These are phyloP conservation scores for Plantago coronopus DNA, from an alignment of 305 asterid genomes.

Conservation along the genomic window DNA sequence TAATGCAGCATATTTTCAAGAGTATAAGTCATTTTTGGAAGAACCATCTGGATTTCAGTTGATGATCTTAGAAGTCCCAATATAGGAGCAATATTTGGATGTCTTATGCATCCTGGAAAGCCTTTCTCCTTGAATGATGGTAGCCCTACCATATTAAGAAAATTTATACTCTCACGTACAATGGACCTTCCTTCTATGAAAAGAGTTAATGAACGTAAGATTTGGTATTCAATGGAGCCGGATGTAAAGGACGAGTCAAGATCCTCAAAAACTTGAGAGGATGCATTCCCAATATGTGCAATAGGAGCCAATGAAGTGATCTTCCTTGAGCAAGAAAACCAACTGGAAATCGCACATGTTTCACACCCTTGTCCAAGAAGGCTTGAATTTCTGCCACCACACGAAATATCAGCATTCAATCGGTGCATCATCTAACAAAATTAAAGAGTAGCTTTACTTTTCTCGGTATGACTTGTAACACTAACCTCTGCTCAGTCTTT, in stretches of 20 bases:
- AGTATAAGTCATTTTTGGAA: slow-evolving; percentile 67
- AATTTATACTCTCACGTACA: slow-evolving; percentile 56
- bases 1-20: slow-evolving; percentile 73
- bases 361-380: slow-evolving; percentile 47
- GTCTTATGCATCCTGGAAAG: slow-evolving; percentile 92
- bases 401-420: slow-evolving; percentile 43
- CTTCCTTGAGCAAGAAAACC: slow-evolving; percentile 77
- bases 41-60: slow-evolving; percentile 42
- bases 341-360: slow-evolving; percentile 51
- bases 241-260: slow-evolving; percentile 56
- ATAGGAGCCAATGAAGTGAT: slow-evolving; percentile 77
- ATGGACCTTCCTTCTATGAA: slow-evolving; percentile 67
- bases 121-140: slow-evolving; percentile 61
- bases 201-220: slow-evolving; percentile 55
- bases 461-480: slow-evolving; percentile 45
- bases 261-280: slow-evolving; percentile 54
- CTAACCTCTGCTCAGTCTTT: slow-evolving; percentile 50
- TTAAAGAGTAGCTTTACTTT: slow-evolving; percentile 18
- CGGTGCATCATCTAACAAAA: slow-evolving; percentile 44
- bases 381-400: slow-evolving; percentile 45
- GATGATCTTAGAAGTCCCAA: slow-evolving; percentile 70
- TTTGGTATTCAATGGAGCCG: slow-evolving; percentile 68
- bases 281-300: slow-evolving; percentile 51
- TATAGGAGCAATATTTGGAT: slow-evolving; percentile 80
- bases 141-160: slow-evolving; percentile 70